A percentile compares a stretch with the other conserved stretches of the same genome.
These are phyloP conservation scores for Fusarium graminum DNA, from an alignment of 2,329 filamentous ascomycete genomes.

Conservation along the genomic window DNA sequence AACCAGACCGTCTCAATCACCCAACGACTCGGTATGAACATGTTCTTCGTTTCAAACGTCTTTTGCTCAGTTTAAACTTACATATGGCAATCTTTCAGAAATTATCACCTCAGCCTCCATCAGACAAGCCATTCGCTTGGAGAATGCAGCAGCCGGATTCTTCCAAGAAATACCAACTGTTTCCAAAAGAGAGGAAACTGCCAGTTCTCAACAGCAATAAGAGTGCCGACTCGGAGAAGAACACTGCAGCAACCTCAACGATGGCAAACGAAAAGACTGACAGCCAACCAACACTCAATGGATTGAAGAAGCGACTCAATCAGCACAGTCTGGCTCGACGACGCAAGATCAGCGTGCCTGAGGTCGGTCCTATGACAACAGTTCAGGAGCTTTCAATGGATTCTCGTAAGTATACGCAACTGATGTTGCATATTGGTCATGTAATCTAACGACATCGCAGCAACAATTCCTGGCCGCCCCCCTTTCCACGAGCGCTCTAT, in stretches of 20 bases:
- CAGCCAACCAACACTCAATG: constrained; percentile 54
- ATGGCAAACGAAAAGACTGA: constrained; percentile 59
- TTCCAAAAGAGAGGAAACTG: constrained; percentile 66
- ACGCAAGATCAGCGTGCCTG: constrained; percentile 74
- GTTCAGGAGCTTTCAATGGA: constrained; percentile 77
- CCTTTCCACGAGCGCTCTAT: constrained; percentile 74
- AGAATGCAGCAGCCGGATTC: constrained; percentile 69
- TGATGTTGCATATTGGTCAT: neutral
- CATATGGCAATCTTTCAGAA: constrained; percentile 40
- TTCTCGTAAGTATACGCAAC: constrained; percentile 67
- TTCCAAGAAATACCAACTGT: constrained; percentile 71
- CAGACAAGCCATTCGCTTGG: constrained; percentile 67
- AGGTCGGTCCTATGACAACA: constrained; percentile 76
- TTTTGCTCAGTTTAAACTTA: constrained; percentile 27
- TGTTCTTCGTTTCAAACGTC: constrained; percentile 21
- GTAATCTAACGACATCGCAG: constrained; percentile 55
- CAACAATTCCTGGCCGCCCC: constrained; percentile 75
- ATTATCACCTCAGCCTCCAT: constrained; percentile 48
- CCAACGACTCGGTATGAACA: constrained; percentile 60
- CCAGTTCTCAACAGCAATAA: constrained; percentile 58
- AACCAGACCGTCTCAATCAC: constrained; percentile 62
- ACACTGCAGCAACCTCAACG: constrained; percentile 58
- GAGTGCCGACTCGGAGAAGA: constrained; percentile 66
- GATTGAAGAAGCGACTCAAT: constrained; percentile 67
- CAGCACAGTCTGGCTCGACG: constrained; percentile 69